Conservation (phyloP, 768 basidiomycete genomes). For the Strobilomyces echinocephalus region DNA sequence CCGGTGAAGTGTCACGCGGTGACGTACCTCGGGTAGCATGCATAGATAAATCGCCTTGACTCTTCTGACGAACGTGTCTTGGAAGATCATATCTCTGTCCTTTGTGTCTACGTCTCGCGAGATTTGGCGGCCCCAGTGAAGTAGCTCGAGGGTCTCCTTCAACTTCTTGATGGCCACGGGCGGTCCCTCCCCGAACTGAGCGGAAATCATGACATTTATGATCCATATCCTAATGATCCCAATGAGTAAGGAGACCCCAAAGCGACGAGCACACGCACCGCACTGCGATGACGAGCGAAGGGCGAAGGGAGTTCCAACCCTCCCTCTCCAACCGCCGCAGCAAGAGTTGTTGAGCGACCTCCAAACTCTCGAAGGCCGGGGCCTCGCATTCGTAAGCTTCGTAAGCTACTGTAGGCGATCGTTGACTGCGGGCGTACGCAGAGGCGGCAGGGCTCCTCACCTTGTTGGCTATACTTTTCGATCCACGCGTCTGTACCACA, state of each 20-base stretch:
- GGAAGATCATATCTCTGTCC: neutral
- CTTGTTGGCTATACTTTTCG: neutral
- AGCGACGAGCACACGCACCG: neutral
- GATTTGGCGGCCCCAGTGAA: constrained; percentile 3
- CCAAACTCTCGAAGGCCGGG: neutral
- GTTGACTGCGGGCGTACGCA: neutral
- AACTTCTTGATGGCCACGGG: neutral
- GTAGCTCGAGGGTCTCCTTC: neutral
- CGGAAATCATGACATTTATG: neutral
- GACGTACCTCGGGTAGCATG: neutral
- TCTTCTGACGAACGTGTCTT: neutral
- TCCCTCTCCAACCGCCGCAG: neutral
- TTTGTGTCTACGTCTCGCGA: neutral
- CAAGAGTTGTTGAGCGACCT: neutral
- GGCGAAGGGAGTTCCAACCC: neutral
- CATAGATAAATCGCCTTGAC: neutral
- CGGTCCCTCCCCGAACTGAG: neutral
- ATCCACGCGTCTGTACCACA: neutral
- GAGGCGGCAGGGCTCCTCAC: neutral
- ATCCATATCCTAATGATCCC: neutral
- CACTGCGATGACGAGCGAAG: neutral
- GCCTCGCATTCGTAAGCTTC: neutral
- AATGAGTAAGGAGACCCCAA: neutral
- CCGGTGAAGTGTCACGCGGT: neutral
- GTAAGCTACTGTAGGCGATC: neutral